Base-by-base conservation (phyloP, 2,329 filamentous ascomycete genomes). In the Cytospora mali region DNA sequence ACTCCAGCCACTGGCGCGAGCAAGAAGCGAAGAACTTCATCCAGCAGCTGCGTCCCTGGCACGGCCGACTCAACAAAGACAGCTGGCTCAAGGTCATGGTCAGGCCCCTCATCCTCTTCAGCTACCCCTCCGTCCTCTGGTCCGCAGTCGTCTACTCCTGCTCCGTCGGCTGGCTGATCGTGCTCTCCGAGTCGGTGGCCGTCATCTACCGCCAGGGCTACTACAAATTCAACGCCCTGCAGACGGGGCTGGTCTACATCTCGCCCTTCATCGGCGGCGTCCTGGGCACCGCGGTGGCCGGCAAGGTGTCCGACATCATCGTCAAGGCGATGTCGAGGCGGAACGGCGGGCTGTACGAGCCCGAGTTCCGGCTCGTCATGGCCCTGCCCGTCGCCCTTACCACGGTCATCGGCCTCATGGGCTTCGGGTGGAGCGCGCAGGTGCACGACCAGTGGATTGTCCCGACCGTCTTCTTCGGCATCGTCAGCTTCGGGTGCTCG, bases 331-430 rank as follows among this genome's bases (percentile, higher is more conserved):
- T 98, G 89, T 84, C 92, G 2, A 84, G 88, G 39, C 87, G 88
- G 29, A 98, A 98, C 69, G 92, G 91, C n/a, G 94, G 94, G 2
- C 80, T 98, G 3, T 98, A 97, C 73, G 94, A 98, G 74, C 94
- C 94, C 0, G 94, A 98, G 75, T 98, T 96, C 71, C 86, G 93
- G 7, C 84, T 97, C 0, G 84, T 96, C 50, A 97, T 98, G 94
- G 91, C 87, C 0, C 76, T 89, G 3, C 94, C 93, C 0, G 88
- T 97, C 33, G 80, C 89, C 0, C 70, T 97, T 59, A 87, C 87
- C 4, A 97, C 93, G 0, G 86, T 88, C 1, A 86, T 94, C 33
- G 95, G 95, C 0, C 83, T 98, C 18, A 96, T 97, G 88, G 94
- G 93, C 2, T 98, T 95, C 71, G 94, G 94, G n/a, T 98, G 94